Evolutionary conservation across 345 rosid species (phyloP).

Genomic region (Arabidopsis suecica): DNA sequence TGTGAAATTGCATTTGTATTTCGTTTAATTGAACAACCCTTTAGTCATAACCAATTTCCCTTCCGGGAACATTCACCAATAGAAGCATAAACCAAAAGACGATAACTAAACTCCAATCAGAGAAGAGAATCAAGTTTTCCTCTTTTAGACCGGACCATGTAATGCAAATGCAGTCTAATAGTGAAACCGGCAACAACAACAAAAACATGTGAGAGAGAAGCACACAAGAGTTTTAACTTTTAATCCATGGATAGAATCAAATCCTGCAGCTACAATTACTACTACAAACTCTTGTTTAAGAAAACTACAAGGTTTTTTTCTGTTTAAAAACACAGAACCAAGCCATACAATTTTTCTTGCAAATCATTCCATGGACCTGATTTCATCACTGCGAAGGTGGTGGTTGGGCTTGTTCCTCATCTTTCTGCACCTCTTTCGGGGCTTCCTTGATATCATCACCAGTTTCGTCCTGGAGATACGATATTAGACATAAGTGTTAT

Average conservation of each 20-base stretch:
- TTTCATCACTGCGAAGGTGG: constrained; percentile 47
- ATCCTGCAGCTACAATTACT: constrained; percentile 4
- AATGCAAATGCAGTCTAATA: constrained; percentile 5
- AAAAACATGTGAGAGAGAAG: not conserved
- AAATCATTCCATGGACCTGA: constrained; percentile 30
- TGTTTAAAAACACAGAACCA: constrained; percentile 15
- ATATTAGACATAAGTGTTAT: constrained; percentile 20
- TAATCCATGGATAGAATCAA: constrained; percentile 15
- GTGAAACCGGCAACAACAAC: not conserved
- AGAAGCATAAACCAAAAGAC: constrained; percentile 8
- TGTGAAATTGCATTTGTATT: not conserved
- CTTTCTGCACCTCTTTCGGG: constrained; percentile 60
- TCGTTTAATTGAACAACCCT: not conserved
- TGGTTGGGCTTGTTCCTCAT: constrained; percentile 19
- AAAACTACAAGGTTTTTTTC: constrained; percentile 10
- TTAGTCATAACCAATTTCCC: not conserved
- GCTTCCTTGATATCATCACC: constrained; percentile 92
- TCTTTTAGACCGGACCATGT: constrained; percentile 12
- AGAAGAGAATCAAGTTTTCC: not conserved
- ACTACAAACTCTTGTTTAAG: constrained; percentile 30
- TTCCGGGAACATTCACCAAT: not conserved
- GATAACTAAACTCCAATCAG: not conserved
- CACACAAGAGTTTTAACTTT: constrained; percentile 22
- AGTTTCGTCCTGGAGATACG: constrained; percentile 62
- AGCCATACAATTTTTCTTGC: constrained; percentile 6